A percentile compares a stretch with the other conserved stretches of the same genome.
Conservation (phyloP, 73 alveolate genomes). For the Paramecium primaurelia region DNA sequence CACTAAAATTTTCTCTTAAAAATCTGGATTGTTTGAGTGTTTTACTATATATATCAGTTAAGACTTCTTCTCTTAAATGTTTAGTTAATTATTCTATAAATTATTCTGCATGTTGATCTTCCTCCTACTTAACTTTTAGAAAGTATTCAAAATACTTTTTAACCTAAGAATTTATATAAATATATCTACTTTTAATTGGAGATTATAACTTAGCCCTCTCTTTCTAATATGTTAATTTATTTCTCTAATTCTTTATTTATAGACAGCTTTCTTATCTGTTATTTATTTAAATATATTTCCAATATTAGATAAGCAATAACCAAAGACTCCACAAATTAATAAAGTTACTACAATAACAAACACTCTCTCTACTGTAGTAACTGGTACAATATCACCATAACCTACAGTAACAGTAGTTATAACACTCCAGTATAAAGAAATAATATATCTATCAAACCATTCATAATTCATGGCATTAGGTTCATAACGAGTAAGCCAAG, state of each 20-base stretch:
- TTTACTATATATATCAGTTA: not conserved
- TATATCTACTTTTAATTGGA: conserved; percentile 4
- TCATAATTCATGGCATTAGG: conserved; percentile 54
- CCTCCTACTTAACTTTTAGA: not conserved
- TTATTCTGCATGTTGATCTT: not conserved
- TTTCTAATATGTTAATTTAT: not conserved
- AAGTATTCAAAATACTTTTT: conserved; percentile 32
- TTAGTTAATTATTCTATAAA: not conserved
- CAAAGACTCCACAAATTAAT: conserved; percentile 59
- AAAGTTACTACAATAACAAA: conserved; percentile 61
- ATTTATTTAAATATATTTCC: conserved; percentile 48
- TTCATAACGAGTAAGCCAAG: conserved; percentile 56
- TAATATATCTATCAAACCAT: conserved; percentile 64
- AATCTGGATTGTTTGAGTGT: conserved; percentile 7
- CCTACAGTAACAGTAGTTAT: conserved; percentile 85
- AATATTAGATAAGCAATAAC: conserved; percentile 44
- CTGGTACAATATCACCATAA: conserved; percentile 84
- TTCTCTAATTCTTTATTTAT: not conserved
- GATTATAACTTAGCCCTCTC: conserved; percentile 26
- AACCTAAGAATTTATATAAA: not conserved
- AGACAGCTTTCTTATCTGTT: not conserved
- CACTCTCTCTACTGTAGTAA: conserved; percentile 75
- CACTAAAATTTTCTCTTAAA: conserved; percentile 7
- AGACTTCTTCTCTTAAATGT: conserved; percentile 24
- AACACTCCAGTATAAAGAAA: conserved; percentile 76